Percentiles rank a stretch among this genome's conserved stretches.
These are phyloP conservation scores for Hygrophoropsis aurantiaca DNA, from an alignment of 768 basidiomycete species.

Conservation along the genomic window DNA sequence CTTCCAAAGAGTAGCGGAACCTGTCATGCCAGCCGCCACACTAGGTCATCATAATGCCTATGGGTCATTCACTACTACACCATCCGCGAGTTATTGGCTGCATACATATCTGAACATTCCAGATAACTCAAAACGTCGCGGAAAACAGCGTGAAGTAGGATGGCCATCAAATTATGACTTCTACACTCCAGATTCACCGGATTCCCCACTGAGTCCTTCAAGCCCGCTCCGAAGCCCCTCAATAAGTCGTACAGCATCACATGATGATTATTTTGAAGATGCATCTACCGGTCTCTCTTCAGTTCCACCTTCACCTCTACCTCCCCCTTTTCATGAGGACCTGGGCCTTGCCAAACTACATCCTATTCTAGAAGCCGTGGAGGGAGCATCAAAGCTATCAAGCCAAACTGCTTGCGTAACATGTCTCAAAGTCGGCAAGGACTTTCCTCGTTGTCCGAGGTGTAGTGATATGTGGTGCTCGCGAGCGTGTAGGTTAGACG, in stretches of 20 bases:
- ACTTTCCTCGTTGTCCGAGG: slow-evolving; percentile 62
- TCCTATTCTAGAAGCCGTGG: slow-evolving; percentile 51
- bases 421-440: slow-evolving; percentile 51
- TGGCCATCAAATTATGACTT: slow-evolving; percentile 10
- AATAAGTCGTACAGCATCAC: slow-evolving; percentile 43
- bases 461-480: slow-evolving; percentile 67
- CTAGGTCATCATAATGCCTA: slow-evolving; percentile 24
- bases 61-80: slow-evolving; percentile 42
- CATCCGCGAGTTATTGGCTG: slow-evolving; percentile 32
- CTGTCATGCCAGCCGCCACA: slow-evolving; percentile 19
- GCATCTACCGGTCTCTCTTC: slow-evolving; percentile 9
- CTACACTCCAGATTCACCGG: slow-evolving; percentile 24
- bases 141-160: slow-evolving; percentile 1
- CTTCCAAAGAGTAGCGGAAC: slow-evolving; percentile 17
- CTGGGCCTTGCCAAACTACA: slow-evolving; percentile 22
- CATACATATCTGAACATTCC: slow-evolving; percentile 21
- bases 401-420: slow-evolving; percentile 44
- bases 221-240: slow-evolving; percentile 30
- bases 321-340: slow-evolving; percentile 19
- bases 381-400: slow-evolving; percentile 53
- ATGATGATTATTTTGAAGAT: slow-evolving; percentile 12
- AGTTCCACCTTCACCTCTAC: slow-evolving; percentile 8
- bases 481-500: slow-evolving; percentile 54
- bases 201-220: slow-evolving; percentile 24
- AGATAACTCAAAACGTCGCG: slow-evolving; percentile 2